Evolutionary conservation across 2,329 filamentous ascomycete species (phyloP), one percentile per base, ranked within the genome.

Genomic region (Penicillium sp.): DNA sequence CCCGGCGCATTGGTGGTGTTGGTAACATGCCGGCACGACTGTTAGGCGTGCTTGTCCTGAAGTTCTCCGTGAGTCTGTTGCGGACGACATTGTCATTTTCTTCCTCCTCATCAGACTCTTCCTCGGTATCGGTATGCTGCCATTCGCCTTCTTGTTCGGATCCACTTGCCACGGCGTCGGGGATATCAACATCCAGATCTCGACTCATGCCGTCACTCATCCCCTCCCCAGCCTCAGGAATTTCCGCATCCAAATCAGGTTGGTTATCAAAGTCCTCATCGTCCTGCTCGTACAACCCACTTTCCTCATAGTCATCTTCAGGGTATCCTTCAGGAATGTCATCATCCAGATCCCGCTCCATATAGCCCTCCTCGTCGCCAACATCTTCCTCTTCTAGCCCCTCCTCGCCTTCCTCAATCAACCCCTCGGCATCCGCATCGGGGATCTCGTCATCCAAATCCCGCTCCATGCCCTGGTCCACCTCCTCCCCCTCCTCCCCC

Each of bases 121-220:
- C 87, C 63, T 91, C 89, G 2, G 88, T 89, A 73, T 91, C 89
- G 9, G 89, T 91, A 70, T 91, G 89, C 77, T 92, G 89, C 76
- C 91, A 91, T 64, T 84, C 84, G 26, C 76, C 80, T 24, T 80
- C 84, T 66, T 85, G 83, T 27, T 69, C 72, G 10, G 58, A 67
- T 6, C 59, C 70, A 41, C 69, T 63, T 35, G 75, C 75, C 10
- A 81, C 86, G 58, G 70, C 71, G 56, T 89, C 86, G 21, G 88
- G 87, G 35, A 91, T 84, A 57, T 89, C 87, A 48, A 86, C 87
- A 70, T 91, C 89, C 41, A 91, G 78, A 68, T 91, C 82, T n/a
- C 82, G 85, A 50, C 84, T 86, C 83, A 88, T 87, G 8, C 71
- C 74, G n/a, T 75, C 77, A 62, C 85, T 84, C 68, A 83, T 77